Evolutionary conservation across 805 yeast genomes (phyloP), one percentile per base, ranked within the genome.

Genomic region (Candida lessepsii): DNA sequence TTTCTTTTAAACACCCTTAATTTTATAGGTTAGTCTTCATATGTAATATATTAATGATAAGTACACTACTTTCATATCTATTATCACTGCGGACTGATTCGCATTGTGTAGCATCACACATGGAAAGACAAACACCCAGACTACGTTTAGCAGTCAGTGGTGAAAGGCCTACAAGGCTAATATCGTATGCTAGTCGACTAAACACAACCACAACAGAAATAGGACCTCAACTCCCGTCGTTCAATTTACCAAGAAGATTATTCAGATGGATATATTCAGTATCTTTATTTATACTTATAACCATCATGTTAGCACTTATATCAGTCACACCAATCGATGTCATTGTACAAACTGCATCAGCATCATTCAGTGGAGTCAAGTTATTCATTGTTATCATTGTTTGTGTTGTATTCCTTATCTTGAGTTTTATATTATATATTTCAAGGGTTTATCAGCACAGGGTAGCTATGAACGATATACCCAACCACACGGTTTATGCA

Each of bases 301-400:
- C 54, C 2, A 30, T 60, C 10, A 41, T 53, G 40, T 50, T 84
- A 15, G 86, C 81, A 0, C 75, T 89, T 40, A 67, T 81, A 19
- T 67, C 86, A 2, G 85, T 84, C 7, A 67, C 91, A 0, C 95
- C 95, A 0, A 76, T 88, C 11, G 97, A 91, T 60, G 79, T 88
- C 21, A 79, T 89, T 44, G 67, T 76, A 1, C 75, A 78, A 49
- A 71, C 83, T 1, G 67, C 78, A 2, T 67, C 67, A 6, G 63
- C 78, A 3, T 61, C 71, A 9, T 76, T 77, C 44, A 78, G 85
- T 50, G 93, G 86, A 1, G 67, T 86, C 57, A 87, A 89, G 56
- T 78, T 91, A 3, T 82, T 90, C 46, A 86, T 90, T 44, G 86
- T 89, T 15, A 78, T 86, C 6, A 76, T 80, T 32, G 87, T 84